Base-by-base conservation (phyloP, 495 filamentous ascomycete genomes). In the Aspergillus affinis region DNA sequence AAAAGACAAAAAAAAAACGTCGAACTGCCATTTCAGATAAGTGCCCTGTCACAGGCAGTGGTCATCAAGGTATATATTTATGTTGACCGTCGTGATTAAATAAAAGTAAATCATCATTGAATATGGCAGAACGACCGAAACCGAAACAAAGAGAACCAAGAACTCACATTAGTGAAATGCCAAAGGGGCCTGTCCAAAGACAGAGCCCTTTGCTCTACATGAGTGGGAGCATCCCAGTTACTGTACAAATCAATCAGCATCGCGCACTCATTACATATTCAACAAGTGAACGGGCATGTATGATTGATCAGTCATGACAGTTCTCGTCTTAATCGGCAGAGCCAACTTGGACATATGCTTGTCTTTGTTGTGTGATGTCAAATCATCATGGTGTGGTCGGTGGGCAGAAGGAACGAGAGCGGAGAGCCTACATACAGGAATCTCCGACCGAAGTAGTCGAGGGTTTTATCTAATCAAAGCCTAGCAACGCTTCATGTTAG, bases 31-130 rank as follows among this genome's bases (percentile, higher is more conserved):
- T 78, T 71, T 88, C 87, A 90, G 86, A 82, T 81, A 70, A 66
- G 77, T 77, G 88, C 90, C 91, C 79, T 88, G 91, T 94, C 90
- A 93, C 84, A 85, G 90, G 90, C 88, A 63, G 79, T 79, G 88
- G 81, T 93, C 91, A 92, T 93, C 91, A 95, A 90, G 80, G 83
- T 85, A 82, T 83, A 74, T 65, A 75, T 69, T 85, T 96, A 93
- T 90, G 92, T 88, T 90, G 92, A 96, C 92, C 92, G 92, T 96
- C 92, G 92, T 96, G 92, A 96, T 88, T 87, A 87, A 82, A 75
- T 77, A 80, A 67, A 71, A 74, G 70, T 77, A 81, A 82, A 83
- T 89, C 88, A 92, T 94, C 89, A 90, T 90, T 61, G 80, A 80
- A 67, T 59, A 58, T 55, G 36, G 44, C 21, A 44, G 57, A 4